phyloP scores from a whole-genome alignment of 371 early-diverging fungal genomes.

The Actinomortierella ambigua region DNA sequence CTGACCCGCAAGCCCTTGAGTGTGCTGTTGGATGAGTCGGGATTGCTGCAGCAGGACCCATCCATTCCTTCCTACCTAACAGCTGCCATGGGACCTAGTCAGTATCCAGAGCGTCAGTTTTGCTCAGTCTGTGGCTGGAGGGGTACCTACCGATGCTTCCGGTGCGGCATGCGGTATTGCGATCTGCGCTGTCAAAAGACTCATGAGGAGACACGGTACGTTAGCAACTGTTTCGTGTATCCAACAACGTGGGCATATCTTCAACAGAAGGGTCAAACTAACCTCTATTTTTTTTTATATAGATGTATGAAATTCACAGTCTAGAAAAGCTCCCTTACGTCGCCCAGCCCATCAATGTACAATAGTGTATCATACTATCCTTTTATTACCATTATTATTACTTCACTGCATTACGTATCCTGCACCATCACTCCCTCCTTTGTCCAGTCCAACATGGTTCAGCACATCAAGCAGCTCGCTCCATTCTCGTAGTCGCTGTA shows the following conservation, averaged over 20 bases:
- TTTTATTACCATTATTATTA: too few relatives aligned
- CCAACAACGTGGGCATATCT: too few relatives aligned
- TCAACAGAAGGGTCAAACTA: too few relatives aligned
- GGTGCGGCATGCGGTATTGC: conserved; percentile 73
- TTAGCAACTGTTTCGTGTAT: too few relatives aligned
- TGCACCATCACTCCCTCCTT: too few relatives aligned
- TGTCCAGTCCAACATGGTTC: conserved; percentile 32
- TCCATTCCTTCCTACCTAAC: conserved; percentile 11
- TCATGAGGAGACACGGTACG: conserved; percentile 67
- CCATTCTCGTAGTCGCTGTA: conserved; percentile 33
- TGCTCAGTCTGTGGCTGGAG: conserved; percentile 72
- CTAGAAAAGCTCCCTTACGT: neutral
- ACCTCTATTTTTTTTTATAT: neutral
- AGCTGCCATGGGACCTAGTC: conserved; percentile 56
- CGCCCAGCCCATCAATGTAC: too few relatives aligned
- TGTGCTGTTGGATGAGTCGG: conserved; percentile 5
- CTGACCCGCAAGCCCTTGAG: conserved; percentile 1
- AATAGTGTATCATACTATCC: too few relatives aligned
- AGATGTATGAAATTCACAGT: conserved; percentile 18
- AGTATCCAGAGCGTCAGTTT: conserved; percentile 66
- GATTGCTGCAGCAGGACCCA: neutral
- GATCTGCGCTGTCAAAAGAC: conserved; percentile 60
- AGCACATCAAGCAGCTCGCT: conserved; percentile 37
- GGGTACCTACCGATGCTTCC: conserved; percentile 60
- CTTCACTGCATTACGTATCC: too few relatives aligned